Evolutionary conservation across 2,329 filamentous ascomycete species (phyloP), one percentile per base, ranked within the genome.

Genomic region (Talaromyces rugulosus): DNA sequence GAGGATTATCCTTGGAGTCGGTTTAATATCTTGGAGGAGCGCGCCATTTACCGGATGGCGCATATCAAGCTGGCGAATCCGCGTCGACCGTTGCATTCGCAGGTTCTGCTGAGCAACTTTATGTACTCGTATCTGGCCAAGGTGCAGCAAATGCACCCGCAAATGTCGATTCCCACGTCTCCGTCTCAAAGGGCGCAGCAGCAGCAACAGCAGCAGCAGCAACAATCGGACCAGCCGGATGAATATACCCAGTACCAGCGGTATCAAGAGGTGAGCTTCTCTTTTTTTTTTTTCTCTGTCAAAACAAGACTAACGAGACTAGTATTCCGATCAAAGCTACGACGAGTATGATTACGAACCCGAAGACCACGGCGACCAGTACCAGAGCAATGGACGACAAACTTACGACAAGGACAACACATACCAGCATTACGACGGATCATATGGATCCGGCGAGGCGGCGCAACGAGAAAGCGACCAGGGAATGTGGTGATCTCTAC

Each of bases 71-170:
- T 99, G 64, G 95, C 95, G n/a, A 98, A 99, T 72, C 95, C 95
- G 42, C 88, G 94, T 52, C 89, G 95, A 61, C 90, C 94, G 47
- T 80, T 99, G 58, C 89, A 96, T 72, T 97, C 94, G 63, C 95
- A 99, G 76, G 95, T 99, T 27, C 82, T 99, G 63, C 85, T 99
- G 67, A 97, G 93, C 78, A 99, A 99, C 75, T 99, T 99, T 77
- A 99, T 99, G 95, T 99, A 99, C 79, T 95, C 92, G 62, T 99
- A 99, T 75, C 85, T 99, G 66, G 95, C 95, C 65, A 99, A 98
- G 76, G 95, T 99, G 53, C 95, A 99, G 78, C 92, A 96, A 71
- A 97, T 97, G 91, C 95, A 99, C 75, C 95, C 95, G 51, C 91
- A 96, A 72, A 91, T 97, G 78, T 91, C 96, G 70, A 88, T 96